Evolutionary conservation across 176 grass and related monocot species (phyloP), one percentile per base, ranked within the genome.

Genomic region (Lolium rigidum): DNA sequence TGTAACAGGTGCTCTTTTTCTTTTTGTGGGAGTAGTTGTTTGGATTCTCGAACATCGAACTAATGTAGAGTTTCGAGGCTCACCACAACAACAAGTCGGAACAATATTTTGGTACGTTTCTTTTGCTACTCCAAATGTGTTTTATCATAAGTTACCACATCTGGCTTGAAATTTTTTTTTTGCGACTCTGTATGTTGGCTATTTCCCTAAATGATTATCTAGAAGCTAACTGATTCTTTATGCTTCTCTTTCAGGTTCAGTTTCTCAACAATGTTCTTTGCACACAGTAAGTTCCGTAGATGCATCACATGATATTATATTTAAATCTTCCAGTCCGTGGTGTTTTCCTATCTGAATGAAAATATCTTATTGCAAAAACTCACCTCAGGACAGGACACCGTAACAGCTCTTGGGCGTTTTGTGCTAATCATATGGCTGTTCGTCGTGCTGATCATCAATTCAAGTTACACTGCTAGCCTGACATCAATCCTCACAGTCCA

Each of bases 1-100:
- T 70, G 88, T 89, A 44, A 91, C 81, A 10, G 87, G 87, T 68
- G 84, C 35, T 59, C 93, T 97, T 69, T 97, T 97, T 87, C 43
- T 97, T 66, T 89, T 88, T 39, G 92, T 97, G 43, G 95, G 95
- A 18, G 9, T 86, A 63, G 95, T 93, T 73, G 83, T 94, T 81
- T 93, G 95, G 95, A 91, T 94, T 56, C 95, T 97, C 17, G 92
- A 94, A 70, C 95, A 94, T 73, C 82, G 92, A 21, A 88, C 26
- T 28, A 97, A 97, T 60, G 61, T 79, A 15, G 88, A 97, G 14
- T 97, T 97, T 82, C 88, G 92, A 41, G 95, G 95, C 5, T 54
- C 86, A 48, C 95, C 90, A 22, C 80, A 79, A 74, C 31, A 65
- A 56, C 95, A 97, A 78, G 3, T 94, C 13, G 67, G 71, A 67